phyloP scores from a whole-genome alignment of 1,284 basidiomycete genomes.

The Blastosporella zonata region DNA sequence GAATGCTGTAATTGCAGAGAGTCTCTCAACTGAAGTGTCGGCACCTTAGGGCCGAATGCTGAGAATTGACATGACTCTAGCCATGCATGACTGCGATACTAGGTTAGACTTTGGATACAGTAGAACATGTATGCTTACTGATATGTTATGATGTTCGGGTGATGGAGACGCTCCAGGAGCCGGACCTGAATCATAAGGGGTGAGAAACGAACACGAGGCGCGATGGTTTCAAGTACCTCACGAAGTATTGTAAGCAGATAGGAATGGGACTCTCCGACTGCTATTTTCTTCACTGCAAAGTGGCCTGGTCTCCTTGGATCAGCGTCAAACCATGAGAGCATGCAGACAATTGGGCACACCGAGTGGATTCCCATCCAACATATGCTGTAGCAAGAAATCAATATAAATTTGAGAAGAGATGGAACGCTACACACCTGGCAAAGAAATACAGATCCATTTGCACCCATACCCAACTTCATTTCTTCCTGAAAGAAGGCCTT shows the following conservation, averaged over 20 bases:
- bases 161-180: slow-evolving; percentile 80
- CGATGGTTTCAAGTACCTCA: slow-evolving; percentile 48
- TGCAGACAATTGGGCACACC: slow-evolving; percentile 37
- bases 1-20: background rate
- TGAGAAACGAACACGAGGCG: background rate
- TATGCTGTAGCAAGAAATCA: slow-evolving; percentile 49
- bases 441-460: slow-evolving; percentile 85
- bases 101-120: background rate
- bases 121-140: slow-evolving; percentile 45
- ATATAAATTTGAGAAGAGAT: background rate
- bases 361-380: slow-evolving; percentile 76
- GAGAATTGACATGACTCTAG: slow-evolving; percentile 85
- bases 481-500: slow-evolving; percentile 89
- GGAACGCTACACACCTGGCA: slow-evolving; percentile 60
- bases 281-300: slow-evolving; percentile 95
- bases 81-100: slow-evolving; percentile 71
- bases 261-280: slow-evolving; percentile 83
- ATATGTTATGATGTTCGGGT: slow-evolving; percentile 92
- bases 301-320: slow-evolving; percentile 43
- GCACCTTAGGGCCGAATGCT: slow-evolving; percentile 78
- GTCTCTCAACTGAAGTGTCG: slow-evolving; percentile 70
- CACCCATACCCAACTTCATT: slow-evolving; percentile 84
- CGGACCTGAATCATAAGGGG: slow-evolving; percentile 50
- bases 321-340: background rate
- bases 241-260: slow-evolving; percentile 81